Percentiles rank a stretch among this genome's conserved stretches.
Conservation (phyloP, 2,329 filamentous ascomycete species). For the Penicillium digitatum region DNA sequence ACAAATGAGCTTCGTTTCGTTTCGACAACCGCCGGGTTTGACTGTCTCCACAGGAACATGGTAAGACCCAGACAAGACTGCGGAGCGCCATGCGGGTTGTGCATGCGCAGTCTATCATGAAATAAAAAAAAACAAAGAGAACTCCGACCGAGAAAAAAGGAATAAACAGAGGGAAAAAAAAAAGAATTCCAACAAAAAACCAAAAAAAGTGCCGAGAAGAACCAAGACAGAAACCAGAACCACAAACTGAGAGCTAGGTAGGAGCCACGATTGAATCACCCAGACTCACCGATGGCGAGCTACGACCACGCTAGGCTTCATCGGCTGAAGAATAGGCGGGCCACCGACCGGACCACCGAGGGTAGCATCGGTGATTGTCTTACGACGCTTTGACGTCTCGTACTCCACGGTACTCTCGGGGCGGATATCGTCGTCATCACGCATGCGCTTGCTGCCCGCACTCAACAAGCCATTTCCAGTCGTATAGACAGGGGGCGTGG, state of each 20-base stretch:
- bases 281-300: slow-evolving; percentile 36
- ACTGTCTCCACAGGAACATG: not conserved
- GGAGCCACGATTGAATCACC: not conserved
- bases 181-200: slow-evolving; percentile 4
- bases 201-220: not conserved
- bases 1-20: slow-evolving; percentile 12
- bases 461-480: slow-evolving; percentile 61
- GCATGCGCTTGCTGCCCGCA: slow-evolving; percentile 56
- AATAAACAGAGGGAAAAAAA: too few species aligned
- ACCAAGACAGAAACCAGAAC: slow-evolving; percentile 9
- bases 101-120: slow-evolving; percentile 21
- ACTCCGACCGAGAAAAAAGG: too few species aligned
- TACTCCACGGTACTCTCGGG: slow-evolving; percentile 60
- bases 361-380: slow-evolving; percentile 64
- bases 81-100: slow-evolving; percentile 8
- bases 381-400: slow-evolving; percentile 66
- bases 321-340: slow-evolving; percentile 40
- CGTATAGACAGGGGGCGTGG: slow-evolving; percentile 53
- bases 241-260: slow-evolving; percentile 4
- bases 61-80: slow-evolving; percentile 7
- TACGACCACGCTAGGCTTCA: slow-evolving; percentile 44
- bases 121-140: slow-evolving; percentile 1
- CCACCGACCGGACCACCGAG: slow-evolving; percentile 47
- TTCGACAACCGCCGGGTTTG: slow-evolving; percentile 6
- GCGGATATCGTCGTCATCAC: slow-evolving; percentile 64